phyloP scores from a whole-genome alignment of 31 red algal genomes.

The Odonthalia washingtoniensis region DNA sequence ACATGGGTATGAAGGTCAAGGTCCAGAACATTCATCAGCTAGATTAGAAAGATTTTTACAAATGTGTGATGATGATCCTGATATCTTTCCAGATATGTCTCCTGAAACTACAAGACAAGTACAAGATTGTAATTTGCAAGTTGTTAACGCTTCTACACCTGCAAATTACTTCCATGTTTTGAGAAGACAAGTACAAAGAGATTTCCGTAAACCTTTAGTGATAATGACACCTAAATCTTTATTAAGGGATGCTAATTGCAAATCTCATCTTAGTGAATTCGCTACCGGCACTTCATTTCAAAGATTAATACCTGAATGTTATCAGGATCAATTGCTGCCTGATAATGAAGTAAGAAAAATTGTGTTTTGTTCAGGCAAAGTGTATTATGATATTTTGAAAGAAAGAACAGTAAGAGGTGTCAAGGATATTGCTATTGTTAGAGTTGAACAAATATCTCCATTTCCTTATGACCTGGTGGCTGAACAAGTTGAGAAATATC shows the following conservation, averaged over 20 bases:
- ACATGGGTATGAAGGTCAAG: conserved; percentile 99
- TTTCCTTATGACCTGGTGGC: conserved; percentile 92
- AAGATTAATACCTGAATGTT: conserved; percentile 76
- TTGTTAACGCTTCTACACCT: conserved; percentile 94
- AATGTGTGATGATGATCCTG: conserved; percentile 94
- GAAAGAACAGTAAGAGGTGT: conserved; percentile 75
- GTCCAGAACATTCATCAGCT: conserved; percentile 99
- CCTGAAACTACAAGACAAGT: conserved; percentile 79
- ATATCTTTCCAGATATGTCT: conserved; percentile 88
- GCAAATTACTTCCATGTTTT: conserved; percentile 99
- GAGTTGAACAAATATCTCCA: conserved; percentile 97
- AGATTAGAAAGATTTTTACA: conserved; percentile 95
- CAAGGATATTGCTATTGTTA: conserved; percentile 88
- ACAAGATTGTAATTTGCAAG: conserved; percentile 95
- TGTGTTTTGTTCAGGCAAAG: conserved; percentile 95
- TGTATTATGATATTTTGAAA: conserved; percentile 95
- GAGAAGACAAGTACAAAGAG: conserved; percentile 90
- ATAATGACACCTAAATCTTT: conserved; percentile 97
- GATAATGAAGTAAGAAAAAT: conserved; percentile 76
- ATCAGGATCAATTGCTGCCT: conserved; percentile 42
- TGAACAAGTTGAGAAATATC: conserved; percentile 80
- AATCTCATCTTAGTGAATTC: conserved; percentile 76
- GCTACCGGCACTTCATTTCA: conserved; percentile 73
- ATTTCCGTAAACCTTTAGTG: conserved; percentile 98
- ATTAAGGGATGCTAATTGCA: conserved; percentile 82